Evolutionary conservation across 2,329 filamentous ascomycete genomes (phyloP).

Genomic region (Arachnomyces sp.): DNA sequence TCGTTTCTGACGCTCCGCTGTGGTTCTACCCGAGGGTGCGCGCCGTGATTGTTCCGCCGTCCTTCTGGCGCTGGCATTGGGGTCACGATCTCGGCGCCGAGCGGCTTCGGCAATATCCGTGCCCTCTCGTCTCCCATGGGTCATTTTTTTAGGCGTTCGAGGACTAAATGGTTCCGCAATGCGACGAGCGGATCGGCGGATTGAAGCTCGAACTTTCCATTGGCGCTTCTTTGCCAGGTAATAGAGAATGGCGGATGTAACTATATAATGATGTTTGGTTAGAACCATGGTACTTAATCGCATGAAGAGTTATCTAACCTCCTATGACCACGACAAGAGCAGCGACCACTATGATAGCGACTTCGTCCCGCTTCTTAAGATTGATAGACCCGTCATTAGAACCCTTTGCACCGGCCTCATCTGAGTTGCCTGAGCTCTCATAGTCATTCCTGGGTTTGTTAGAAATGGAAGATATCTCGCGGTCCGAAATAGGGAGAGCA

Average conservation of each 20-base stretch:
- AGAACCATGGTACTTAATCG: neutral
- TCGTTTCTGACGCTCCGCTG: too few relatives aligned
- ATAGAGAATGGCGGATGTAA: conserved; percentile 60
- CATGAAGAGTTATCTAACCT: conserved; percentile 44
- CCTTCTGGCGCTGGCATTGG: neutral
- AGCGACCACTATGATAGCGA: conserved; percentile 69
- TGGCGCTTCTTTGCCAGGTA: conserved; percentile 77
- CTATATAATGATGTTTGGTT: conserved; percentile 33
- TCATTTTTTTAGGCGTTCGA: conserved; percentile 15
- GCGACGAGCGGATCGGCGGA: conserved; percentile 57
- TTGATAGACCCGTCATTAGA: conserved; percentile 51
- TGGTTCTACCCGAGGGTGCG: too few relatives aligned
- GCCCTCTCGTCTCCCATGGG: conserved; percentile 4
- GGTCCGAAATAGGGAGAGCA: too few relatives aligned
- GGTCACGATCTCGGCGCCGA: too few relatives aligned
- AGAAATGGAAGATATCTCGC: too few relatives aligned
- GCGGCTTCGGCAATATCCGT: neutral
- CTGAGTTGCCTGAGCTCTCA: too few relatives aligned
- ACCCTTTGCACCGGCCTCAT: conserved; percentile 54
- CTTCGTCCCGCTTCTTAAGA: conserved; percentile 61
- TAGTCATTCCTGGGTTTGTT: too few relatives aligned
- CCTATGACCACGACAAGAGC: conserved; percentile 60
- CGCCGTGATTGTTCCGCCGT: too few relatives aligned
- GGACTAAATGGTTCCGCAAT: conserved; percentile 20
- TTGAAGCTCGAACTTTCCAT: conserved; percentile 67